Evolutionary conservation across 2,329 filamentous ascomycete genomes (phyloP).

Genomic region (Hypoxylon sp.): DNA sequence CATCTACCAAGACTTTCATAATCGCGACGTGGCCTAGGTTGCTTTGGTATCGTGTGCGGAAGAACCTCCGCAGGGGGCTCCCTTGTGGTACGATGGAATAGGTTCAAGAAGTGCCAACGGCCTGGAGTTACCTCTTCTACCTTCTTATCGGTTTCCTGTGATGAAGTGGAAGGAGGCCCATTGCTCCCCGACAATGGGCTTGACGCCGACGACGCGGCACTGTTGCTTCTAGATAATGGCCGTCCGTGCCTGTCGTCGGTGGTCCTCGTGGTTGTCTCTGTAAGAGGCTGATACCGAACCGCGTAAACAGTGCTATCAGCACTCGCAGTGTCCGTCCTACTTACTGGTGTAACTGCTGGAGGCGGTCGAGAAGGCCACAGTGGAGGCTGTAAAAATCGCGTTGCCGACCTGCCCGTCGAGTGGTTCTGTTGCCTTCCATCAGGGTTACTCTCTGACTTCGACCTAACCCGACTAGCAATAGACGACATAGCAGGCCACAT

Average conservation of each 20-base stretch:
- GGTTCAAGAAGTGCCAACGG: constrained; percentile 48
- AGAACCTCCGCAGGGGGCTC: constrained; percentile 54
- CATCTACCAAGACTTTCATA: constrained; percentile 59
- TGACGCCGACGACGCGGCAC: constrained; percentile 50
- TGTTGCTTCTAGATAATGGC: constrained; percentile 57
- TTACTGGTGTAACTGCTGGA: constrained; percentile 69
- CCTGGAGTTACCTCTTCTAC: constrained; percentile 20
- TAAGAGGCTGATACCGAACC: constrained; percentile 71
- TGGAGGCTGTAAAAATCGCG: constrained; percentile 63
- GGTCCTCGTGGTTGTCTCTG: constrained; percentile 65
- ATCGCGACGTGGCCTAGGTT: constrained; percentile 44
- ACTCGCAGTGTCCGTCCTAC: constrained; percentile 73
- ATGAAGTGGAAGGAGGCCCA: constrained; percentile 29
- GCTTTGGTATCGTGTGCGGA: constrained; percentile 51
- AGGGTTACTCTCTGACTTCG: constrained; percentile 48
- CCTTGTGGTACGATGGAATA: constrained; percentile 45
- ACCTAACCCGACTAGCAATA: constrained; percentile 58
- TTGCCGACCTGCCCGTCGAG: constrained; percentile 47
- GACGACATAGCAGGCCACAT: constrained; percentile 61
- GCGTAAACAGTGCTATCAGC: constrained; percentile 76
- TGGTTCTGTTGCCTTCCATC: constrained; percentile 44
- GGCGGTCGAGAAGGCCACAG: constrained; percentile 70
- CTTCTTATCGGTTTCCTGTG: constrained; percentile 19
- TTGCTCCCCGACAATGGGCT: constrained; percentile 37
- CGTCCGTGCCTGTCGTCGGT: constrained; percentile 57